These are phyloP conservation scores for Spinellus fusiger DNA, from an alignment of 192 early-diverging fungal species.

Conservation along the genomic window DNA sequence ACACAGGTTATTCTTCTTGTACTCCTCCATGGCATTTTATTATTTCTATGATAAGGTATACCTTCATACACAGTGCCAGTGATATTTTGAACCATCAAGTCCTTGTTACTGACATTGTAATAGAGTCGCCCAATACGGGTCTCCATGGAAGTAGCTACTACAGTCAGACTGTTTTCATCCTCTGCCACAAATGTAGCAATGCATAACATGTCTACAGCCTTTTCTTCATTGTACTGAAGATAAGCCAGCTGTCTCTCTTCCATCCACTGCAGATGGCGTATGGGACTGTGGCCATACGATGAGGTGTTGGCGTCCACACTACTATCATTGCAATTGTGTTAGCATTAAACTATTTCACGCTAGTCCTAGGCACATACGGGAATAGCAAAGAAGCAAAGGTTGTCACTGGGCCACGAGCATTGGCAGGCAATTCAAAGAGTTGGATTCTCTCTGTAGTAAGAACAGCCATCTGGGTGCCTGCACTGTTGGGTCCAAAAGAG, in stretches of 20 bases:
- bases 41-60: neutral
- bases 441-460: conserved; percentile 45
- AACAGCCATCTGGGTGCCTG: conserved; percentile 68
- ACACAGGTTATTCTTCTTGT: no score
- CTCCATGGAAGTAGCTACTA: conserved; percentile 24
- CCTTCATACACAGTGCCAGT: conserved; percentile 39
- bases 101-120: conserved; percentile 11
- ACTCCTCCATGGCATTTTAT: no score
- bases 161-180: conserved; percentile 14
- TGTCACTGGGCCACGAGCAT: conserved; percentile 6
- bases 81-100: conserved; percentile 36
- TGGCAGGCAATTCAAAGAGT: conserved; percentile 15
- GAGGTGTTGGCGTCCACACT: neutral
- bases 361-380: conserved; percentile 8
- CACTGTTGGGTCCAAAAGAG: conserved; percentile 54
- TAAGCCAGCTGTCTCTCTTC: conserved; percentile 43
- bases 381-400: neutral
- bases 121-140: conserved; percentile 33
- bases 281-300: neutral
- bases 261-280: conserved; percentile 70
- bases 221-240: conserved; percentile 42
- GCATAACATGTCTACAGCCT: conserved; percentile 30
- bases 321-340: neutral
- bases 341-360: neutral
- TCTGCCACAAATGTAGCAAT: conserved; percentile 37